phyloP scores from a whole-genome alignment of 176 grass and related monocot genomes.

The Saccharum spontaneum region DNA sequence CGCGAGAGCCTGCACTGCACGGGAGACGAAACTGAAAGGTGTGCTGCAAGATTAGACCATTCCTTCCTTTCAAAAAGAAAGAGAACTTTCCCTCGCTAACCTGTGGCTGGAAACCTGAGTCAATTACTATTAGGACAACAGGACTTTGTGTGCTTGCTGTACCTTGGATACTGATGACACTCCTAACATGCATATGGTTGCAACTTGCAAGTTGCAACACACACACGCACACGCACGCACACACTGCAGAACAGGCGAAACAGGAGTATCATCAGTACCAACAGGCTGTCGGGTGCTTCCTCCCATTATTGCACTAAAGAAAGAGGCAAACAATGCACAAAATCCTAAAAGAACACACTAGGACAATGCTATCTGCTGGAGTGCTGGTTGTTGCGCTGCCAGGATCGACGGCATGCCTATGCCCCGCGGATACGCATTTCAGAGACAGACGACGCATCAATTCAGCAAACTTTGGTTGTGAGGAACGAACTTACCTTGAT shows the following conservation, averaged over 20 bases:
- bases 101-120: conserved; percentile 27
- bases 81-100: neutral
- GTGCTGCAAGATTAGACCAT: neutral
- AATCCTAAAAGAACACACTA: neutral
- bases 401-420: neutral
- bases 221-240: neutral
- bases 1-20: neutral
- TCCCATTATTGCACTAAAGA: neutral
- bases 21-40: neutral
- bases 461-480: neutral
- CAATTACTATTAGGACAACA: neutral
- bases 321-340: neutral
- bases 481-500: conserved; percentile 37
- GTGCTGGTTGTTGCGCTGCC: neutral
- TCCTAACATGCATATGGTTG: neutral
- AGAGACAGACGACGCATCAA: neutral
- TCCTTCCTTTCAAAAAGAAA: neutral
- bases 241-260: neutral
- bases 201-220: neutral
- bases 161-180: neutral
- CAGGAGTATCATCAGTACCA: neutral
- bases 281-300: neutral
- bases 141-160: neutral
- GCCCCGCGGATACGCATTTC: neutral
- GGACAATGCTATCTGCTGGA: neutral